phyloP scores from a whole-genome alignment of 345 rosid species.

The Eucalyptus viminalis region DNA sequence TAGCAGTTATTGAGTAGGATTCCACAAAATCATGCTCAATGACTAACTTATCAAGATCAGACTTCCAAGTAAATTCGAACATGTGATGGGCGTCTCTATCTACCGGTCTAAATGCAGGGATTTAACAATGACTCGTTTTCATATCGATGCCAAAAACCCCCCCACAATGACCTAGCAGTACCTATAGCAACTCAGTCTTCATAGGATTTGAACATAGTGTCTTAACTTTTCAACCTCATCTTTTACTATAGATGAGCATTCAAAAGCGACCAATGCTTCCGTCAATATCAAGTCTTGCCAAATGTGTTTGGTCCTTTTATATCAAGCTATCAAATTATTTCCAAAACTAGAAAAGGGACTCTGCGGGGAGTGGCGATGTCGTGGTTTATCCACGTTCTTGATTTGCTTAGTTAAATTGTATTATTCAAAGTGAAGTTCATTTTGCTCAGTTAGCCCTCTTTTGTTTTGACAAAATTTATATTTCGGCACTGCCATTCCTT shows the following conservation, averaged over 20 bases:
- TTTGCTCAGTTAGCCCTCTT: no score
- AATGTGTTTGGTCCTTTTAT: no score
- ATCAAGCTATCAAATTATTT: no score
- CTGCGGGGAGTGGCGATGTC: not conserved
- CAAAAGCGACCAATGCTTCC: fast-evolving
- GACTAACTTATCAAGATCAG: not conserved
- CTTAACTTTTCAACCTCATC: not conserved
- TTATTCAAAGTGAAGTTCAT: not conserved
- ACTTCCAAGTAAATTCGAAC: not conserved
- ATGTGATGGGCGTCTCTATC: not conserved
- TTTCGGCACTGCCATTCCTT: not conserved
- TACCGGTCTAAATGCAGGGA: not conserved
- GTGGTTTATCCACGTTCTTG: not conserved
- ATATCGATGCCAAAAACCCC: not conserved
- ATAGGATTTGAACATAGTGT: not conserved
- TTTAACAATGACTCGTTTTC: not conserved
- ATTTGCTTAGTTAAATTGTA: not conserved
- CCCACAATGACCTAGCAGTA: not conserved
- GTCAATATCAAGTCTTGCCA: no score
- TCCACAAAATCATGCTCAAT: not conserved
- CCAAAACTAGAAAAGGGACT: not conserved
- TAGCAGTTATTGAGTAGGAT: not conserved
- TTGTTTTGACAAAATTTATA: not conserved
- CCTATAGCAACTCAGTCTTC: not conserved
- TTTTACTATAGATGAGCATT: not conserved